Evolutionary conservation across 1,284 basidiomycete genomes (phyloP).

Genomic region (Crocinoboletus sp.): DNA sequence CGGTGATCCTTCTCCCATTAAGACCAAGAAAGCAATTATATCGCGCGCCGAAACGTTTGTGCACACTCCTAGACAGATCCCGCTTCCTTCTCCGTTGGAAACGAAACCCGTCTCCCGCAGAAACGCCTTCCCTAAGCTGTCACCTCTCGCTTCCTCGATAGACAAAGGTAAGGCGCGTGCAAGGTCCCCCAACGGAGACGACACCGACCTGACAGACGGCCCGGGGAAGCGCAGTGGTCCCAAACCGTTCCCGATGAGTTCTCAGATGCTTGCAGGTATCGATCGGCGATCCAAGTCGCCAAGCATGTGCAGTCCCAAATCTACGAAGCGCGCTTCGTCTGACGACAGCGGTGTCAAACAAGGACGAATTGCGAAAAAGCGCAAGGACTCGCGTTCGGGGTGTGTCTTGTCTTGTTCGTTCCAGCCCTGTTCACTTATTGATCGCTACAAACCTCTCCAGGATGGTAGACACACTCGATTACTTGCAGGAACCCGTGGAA

Average conservation of each 20-base stretch:
- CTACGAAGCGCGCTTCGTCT: constrained; percentile 37
- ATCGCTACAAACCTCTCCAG: constrained; percentile 2
- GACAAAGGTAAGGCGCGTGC: constrained; percentile 21
- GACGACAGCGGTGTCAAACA: constrained; percentile 31
- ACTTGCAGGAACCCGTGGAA: constrained; percentile 19
- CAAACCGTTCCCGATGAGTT: constrained; percentile 51
- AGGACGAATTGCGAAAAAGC: constrained; percentile 35
- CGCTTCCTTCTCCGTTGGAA: constrained; percentile 25
- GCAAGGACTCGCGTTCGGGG: constrained; percentile 25
- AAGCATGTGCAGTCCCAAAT: constrained; percentile 14
- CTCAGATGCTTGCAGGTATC: constrained; percentile 39
- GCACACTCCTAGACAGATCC: constrained; percentile 4
- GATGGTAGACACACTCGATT: constrained; percentile 12
- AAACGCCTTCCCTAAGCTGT: constrained; percentile 24
- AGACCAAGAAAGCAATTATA: constrained; percentile 11
- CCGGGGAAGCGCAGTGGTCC: constrained; percentile 8
- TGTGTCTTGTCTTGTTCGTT: constrained; percentile 16
- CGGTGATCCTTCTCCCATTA: constrained; percentile 13
- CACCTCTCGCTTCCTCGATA: constrained; percentile 19
- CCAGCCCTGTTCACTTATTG: background rate
- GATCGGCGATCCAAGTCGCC: constrained; percentile 21
- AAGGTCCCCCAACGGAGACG: constrained; percentile 5
- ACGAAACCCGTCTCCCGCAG: constrained; percentile 8
- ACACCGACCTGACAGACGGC: background rate
- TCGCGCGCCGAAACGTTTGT: constrained; percentile 8